A percentile compares a stretch with the other conserved stretches of the same genome.
Conservation (phyloP, 495 filamentous ascomycete genomes). For the Daldinia concentrica region DNA sequence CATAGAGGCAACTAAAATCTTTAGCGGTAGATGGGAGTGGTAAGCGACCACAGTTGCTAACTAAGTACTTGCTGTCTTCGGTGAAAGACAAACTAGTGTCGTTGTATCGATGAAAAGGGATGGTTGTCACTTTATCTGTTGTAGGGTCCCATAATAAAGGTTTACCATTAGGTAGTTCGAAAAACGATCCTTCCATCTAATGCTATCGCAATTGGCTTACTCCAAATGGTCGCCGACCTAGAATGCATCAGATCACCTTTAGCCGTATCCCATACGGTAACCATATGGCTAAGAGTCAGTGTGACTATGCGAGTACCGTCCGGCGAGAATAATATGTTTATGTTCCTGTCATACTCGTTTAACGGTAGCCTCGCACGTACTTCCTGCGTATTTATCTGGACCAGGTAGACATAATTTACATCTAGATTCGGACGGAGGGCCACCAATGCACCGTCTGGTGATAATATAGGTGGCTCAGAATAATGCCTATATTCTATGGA, state of each 20-base stretch:
- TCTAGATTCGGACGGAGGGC: background rate
- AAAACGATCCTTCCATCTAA: background rate
- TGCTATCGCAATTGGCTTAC: background rate
- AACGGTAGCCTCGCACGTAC: background rate
- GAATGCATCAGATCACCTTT: background rate
- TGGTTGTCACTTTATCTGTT: background rate
- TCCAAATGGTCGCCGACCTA: background rate
- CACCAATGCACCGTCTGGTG: background rate
- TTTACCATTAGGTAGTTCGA: background rate
- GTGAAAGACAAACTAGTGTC: background rate
- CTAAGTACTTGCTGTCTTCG: conserved; percentile 1
- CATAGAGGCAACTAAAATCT: conserved; percentile 13
- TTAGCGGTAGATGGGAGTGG: background rate
- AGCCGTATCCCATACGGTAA: background rate
- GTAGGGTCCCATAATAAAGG: conserved; percentile 3
- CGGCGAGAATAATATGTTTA: background rate
- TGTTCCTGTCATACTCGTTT: too few relatives aligned
- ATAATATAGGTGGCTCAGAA: background rate
- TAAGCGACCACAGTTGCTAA: background rate
- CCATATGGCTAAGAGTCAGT: too few relatives aligned
- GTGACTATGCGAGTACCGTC: background rate
- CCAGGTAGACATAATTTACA: background rate
- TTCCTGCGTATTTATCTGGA: background rate
- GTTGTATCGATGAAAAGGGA: background rate
- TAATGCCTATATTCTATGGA: background rate